Conservation (phyloP, 164 flowering plant genomes). For the Sextonia rubra region DNA sequence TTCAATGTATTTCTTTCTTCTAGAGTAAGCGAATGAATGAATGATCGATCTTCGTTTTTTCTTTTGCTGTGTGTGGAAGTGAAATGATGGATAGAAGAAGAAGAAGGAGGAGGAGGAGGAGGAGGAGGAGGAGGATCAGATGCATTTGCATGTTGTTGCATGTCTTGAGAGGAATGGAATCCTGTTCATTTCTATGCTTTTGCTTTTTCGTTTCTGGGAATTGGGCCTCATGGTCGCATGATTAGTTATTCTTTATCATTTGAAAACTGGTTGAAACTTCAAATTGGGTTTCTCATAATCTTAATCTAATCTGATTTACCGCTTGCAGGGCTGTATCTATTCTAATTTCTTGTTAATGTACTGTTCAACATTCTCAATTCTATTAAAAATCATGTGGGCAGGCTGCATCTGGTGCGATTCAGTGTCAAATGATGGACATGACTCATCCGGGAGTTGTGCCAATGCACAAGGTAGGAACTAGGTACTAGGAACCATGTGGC, state of each 20-base stretch:
- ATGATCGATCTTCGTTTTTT: background rate
- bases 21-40: background rate
- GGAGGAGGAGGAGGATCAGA: background rate
- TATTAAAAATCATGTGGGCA: conserved; percentile 16
- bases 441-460: conserved; percentile 85
- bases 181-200: background rate
- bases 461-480: conserved; percentile 91
- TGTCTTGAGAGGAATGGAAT: background rate
- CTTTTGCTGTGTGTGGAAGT: background rate
- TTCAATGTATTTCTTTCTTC: background rate
- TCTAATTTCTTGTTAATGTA: too few species aligned
- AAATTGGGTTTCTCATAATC: too few species aligned
- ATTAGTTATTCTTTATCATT: too few species aligned
- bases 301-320: too few species aligned
- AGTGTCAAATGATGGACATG: conserved; percentile 94
- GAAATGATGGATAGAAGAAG: background rate
- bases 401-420: conserved; percentile 96
- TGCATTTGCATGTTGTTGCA: background rate
- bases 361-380: background rate
- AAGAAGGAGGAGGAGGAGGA: background rate
- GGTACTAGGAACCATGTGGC: conserved; percentile 13
- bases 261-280: too few species aligned
- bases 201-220: background rate
- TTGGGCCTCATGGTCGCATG: background rate
- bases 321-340: background rate